A percentile compares a stretch with the other conserved stretches of the same genome.
Conservation (phyloP, 2,329 filamentous ascomycete species). For the Phyllosticta capitalensis region DNA sequence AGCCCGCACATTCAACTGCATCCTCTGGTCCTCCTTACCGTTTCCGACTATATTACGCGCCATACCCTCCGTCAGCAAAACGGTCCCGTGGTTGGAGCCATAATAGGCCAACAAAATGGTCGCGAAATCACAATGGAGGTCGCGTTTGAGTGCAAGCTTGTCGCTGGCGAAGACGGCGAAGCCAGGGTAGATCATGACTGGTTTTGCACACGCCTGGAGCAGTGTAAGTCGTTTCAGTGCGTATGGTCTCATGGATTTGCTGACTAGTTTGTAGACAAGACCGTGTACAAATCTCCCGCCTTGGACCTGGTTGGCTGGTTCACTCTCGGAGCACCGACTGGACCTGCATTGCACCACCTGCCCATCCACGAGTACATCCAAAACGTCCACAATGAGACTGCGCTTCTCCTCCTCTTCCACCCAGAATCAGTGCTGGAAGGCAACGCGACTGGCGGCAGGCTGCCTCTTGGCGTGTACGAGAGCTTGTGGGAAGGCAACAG, state of each 20-base stretch:
- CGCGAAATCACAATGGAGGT: constrained; percentile 86
- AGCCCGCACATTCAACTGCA: constrained; percentile 76
- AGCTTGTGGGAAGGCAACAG: constrained; percentile 41
- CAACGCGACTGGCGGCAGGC: constrained; percentile 58
- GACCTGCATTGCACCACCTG: constrained; percentile 58
- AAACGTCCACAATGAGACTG: constrained; percentile 67
- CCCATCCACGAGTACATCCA: constrained; percentile 72
- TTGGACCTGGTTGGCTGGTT: constrained; percentile 87
- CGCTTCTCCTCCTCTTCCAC: constrained; percentile 83
- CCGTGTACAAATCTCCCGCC: constrained; percentile 73
- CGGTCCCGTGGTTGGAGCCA: constrained; percentile 71
- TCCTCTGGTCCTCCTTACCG: constrained; percentile 87
- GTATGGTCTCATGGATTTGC: background rate
- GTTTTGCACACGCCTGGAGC: constrained; percentile 70
- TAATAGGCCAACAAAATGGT: constrained; percentile 88
- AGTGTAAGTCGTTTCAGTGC: constrained; percentile 53
- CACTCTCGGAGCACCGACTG: constrained; percentile 62
- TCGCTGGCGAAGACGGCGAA: constrained; percentile 41
- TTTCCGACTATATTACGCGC: constrained; percentile 92
- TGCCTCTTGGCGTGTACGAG: constrained; percentile 89
- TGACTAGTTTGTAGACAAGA: constrained; percentile 56
- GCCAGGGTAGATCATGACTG: constrained; percentile 57
- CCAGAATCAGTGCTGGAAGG: constrained; percentile 47
- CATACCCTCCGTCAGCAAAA: constrained; percentile 68
- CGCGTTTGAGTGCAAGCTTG: constrained; percentile 72